These are phyloP conservation scores for Eucalyptus virginea DNA, from an alignment of 345 rosid species.

Conservation along the genomic window DNA sequence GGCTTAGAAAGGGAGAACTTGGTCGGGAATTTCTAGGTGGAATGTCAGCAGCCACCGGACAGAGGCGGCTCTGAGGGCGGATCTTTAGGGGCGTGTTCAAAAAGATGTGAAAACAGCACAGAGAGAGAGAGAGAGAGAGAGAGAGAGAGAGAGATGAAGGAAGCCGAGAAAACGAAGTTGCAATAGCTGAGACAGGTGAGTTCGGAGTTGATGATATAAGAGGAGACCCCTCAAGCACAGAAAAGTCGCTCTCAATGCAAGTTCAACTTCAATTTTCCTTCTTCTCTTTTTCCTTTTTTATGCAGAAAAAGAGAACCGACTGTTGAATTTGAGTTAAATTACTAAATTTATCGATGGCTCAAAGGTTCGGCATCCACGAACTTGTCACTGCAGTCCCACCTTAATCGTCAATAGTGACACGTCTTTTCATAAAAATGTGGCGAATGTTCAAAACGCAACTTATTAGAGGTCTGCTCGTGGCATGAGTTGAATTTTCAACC, in stretches of 20 bases:
- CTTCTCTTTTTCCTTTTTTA: not conserved
- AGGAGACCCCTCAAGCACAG: not conserved
- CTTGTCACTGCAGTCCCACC: not conserved
- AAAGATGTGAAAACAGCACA: not conserved
- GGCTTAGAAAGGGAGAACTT: not conserved
- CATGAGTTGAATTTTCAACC: not conserved
- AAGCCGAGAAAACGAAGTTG: constrained; percentile 30
- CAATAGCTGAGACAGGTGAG: not conserved
- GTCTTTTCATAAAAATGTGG: not conserved
- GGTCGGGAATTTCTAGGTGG: not conserved
- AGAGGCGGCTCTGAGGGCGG: not conserved
- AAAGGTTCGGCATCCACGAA: not conserved
- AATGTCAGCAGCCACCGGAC: not conserved
- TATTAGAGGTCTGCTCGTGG: not conserved
- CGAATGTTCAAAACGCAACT: not conserved
- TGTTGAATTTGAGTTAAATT: not conserved
- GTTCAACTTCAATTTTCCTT: not conserved
- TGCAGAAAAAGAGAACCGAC: not conserved
- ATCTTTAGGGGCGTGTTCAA: not conserved
- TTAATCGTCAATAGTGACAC: not conserved
- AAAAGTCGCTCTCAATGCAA: not conserved
- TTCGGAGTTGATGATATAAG: not conserved
- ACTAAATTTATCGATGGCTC: not conserved
- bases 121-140: not conserved
- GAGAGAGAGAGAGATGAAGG: not conserved